phyloP scores from a whole-genome alignment of 371 early-diverging fungal genomes.

The Zopfochytrium polystomum region DNA sequence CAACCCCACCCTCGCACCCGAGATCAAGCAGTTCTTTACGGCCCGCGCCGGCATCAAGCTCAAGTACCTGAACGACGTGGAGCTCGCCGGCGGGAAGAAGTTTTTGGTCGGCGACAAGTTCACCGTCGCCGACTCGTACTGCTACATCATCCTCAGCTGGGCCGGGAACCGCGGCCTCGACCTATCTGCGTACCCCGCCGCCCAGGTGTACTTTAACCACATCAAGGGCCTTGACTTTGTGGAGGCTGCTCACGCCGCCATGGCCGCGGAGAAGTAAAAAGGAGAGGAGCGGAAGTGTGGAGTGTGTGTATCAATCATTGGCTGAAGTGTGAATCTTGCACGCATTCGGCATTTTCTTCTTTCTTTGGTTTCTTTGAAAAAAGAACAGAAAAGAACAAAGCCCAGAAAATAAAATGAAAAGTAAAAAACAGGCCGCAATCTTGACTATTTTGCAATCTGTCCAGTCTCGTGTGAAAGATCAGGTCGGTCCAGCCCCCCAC shows the following conservation, averaged over 20 bases:
- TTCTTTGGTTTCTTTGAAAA: no score
- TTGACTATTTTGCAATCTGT: no score
- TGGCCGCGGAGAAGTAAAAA: no score
- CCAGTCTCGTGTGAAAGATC: no score
- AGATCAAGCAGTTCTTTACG: neutral
- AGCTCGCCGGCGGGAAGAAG: constrained; percentile 15
- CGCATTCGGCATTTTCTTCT: no score
- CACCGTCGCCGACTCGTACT: constrained; percentile 20
- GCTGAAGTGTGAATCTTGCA: no score
- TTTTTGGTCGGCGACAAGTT: constrained; percentile 21
- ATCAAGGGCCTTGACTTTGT: constrained; percentile 9
- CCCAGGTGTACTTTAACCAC: constrained; percentile 9
- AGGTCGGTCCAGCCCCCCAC: no score
- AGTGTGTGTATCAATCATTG: no score
- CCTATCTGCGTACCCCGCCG: constrained; percentile 2
- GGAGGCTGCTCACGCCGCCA: constrained; percentile 11
- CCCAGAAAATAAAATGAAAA: no score
- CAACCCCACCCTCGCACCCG: neutral
- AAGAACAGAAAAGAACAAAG: no score
- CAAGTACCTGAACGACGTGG: constrained; percentile 11
- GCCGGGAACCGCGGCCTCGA: constrained; percentile 1
- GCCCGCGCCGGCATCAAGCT: constrained; percentile 1
- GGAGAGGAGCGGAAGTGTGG: no score
- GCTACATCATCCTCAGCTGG: constrained; percentile 9
- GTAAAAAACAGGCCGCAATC: no score